phyloP scores from a whole-genome alignment of 2,329 filamentous ascomycete species.

The Pseudogymnoascus sp. region DNA sequence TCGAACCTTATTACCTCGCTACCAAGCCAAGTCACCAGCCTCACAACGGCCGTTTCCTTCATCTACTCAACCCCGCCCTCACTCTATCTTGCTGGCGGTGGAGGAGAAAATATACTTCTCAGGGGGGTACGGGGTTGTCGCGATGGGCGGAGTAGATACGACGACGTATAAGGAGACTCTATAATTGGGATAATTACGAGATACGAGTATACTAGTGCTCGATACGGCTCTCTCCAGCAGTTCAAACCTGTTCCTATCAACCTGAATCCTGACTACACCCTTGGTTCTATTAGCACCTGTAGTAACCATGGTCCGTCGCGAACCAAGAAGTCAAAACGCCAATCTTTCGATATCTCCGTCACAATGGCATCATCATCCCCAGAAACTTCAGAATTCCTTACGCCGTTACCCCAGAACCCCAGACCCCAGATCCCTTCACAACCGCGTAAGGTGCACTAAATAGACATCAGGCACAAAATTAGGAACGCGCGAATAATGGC shows the following conservation, averaged over 20 bases:
- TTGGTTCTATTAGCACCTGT: neutral
- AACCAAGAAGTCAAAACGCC: neutral
- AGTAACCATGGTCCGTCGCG: neutral
- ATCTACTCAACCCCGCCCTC: constrained; percentile 16
- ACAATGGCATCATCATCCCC: constrained; percentile 2
- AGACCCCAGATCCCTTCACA: neutral
- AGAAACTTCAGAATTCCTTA: neutral
- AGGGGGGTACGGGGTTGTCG: neutral
- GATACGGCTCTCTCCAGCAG: neutral
- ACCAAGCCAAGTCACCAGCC: neutral
- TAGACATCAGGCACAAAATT: neutral
- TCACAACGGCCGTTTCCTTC: constrained; percentile 8
- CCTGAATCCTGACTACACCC: neutral
- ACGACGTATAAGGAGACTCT: neutral
- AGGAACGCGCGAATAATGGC: neutral
- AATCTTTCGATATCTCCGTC: neutral
- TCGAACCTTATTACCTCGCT: neutral
- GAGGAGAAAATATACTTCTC: constrained; percentile 10
- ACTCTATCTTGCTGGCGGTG: constrained; percentile 10
- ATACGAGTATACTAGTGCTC: neutral
- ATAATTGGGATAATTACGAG: neutral
- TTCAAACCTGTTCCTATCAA: neutral
- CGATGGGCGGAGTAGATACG: neutral
- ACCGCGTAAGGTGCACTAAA: neutral
- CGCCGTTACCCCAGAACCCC: neutral